Base-by-base conservation (phyloP, 345 rosid species). In the Noccaea caerulescens region DNA sequence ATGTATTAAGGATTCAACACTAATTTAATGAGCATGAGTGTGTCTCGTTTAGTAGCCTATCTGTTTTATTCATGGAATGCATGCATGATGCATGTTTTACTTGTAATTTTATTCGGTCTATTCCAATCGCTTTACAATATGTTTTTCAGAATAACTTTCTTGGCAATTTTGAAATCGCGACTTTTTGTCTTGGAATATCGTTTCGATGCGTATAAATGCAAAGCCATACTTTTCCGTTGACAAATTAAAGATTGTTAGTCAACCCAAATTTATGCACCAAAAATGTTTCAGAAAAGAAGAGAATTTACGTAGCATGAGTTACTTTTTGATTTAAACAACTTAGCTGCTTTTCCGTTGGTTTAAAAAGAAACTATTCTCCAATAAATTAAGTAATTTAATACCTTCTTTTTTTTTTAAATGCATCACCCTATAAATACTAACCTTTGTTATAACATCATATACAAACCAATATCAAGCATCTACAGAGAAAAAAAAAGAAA, bases 1-100 rank as follows among this genome's bases (percentile, higher is more conserved):
- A 13, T 41, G 60, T 59, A 39, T 14, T 39, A 27, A 23, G 57
- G 38, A 52, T 63, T 41, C 68, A 25, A 45, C 43, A 63, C 76
- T 72, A 63, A 44, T 63, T 59, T 70, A 38, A 18, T 32, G n/a
- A 20, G 7, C 10, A 12, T 23, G 55, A 43, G 30, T 56, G 45
- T 68, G 43, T 68, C 63, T 32, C 3, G 7, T 46, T 32, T 45
- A 32, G 3, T 36, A 34, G 30, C 30, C 30, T 25, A 18, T 18
- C 1, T 18, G 0, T 18, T 18, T 18, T 18, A 25, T 25, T 25
- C 1, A 25, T 25, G 3, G 30, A 25, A 25, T 25, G 30, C 30
- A 25, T 25, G 30, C 20, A 18, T 25, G 30, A 25, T 25, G 30
- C 30, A 3, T 25, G 30, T 25, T 25, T 25, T 25, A 25, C 30